Evolutionary conservation across 371 early-diverging fungal genomes (phyloP).

Genomic region (Sporodiniella umbellata): DNA sequence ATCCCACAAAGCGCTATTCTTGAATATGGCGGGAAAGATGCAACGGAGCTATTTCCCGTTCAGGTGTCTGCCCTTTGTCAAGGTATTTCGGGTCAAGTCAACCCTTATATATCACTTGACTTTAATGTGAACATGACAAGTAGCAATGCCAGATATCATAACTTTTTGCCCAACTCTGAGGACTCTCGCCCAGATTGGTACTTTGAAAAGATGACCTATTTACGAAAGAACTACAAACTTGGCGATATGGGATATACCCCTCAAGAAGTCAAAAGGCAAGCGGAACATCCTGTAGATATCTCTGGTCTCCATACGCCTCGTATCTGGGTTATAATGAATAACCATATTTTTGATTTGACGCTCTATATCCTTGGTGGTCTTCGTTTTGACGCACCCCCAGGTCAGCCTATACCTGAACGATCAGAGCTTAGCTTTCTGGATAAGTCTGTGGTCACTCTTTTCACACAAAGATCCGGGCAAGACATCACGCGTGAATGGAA

Average conservation of each 20-base stretch:
- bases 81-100: constrained; percentile 35
- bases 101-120: constrained; percentile 31
- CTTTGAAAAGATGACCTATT: constrained; percentile 41
- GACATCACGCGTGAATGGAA: constrained; percentile 63
- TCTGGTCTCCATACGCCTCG: constrained; percentile 13
- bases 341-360: constrained; percentile 57
- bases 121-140: constrained; percentile 38
- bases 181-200: constrained; percentile 55
- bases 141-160: constrained; percentile 35
- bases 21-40: constrained; percentile 66
- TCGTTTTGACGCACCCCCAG: constrained; percentile 15
- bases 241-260: constrained; percentile 39
- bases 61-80: constrained; percentile 62
- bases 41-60: constrained; percentile 68
- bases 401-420: constrained; percentile 14
- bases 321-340: constrained; percentile 53
- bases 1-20: constrained; percentile 47
- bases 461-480: constrained; percentile 53
- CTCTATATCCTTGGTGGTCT: constrained; percentile 46
- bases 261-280: constrained; percentile 27
- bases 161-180: constrained; percentile 33
- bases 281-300: constrained; percentile 30
- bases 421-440: constrained; percentile 41
- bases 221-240: constrained; percentile 50
- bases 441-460: constrained; percentile 51